Evolutionary conservation across 2,329 filamentous ascomycete species (phyloP), one percentile per base, ranked within the genome.

Genomic region (Diaporthe ilicicola): DNA sequence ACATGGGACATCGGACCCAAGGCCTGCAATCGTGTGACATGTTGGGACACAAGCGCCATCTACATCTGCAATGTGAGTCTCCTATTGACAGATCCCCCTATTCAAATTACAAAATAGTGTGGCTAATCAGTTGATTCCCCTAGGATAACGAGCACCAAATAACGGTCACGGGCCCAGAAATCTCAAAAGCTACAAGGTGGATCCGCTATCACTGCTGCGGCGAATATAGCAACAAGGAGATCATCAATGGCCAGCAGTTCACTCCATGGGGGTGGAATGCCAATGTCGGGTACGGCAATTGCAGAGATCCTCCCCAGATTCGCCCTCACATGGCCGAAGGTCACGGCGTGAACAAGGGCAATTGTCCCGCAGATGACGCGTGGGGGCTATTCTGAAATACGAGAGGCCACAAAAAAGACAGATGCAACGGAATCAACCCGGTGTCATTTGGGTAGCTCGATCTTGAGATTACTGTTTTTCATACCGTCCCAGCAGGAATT

Each of bases 21-120:
- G 12, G 39, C 59, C 8, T 71, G 70, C 50, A 56, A 65, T 15
- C 66, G 70, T 12, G 70, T 71, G 12, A 42, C 48, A 8, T 71
- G 70, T 22, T 69, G 44, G n/a, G 66, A 71, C 8, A 71, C 70
- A n/a, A 65, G 37, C 27, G 70, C 55, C n/a, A 42, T 71, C 2
- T 71, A 69, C 9, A 66, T 71, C 19, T 71, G 70, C 50, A 71
- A 71, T 32, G 70, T 71, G 56, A 29, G 70, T 71, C 22, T 19
- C 10, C n/a, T n/a, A n/a, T n/a, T n/a, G n/a, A n/a, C n/a, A n/a
- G n/a, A n/a, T n/a, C n/a, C n/a, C n/a, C n/a, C n/a, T n/a, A n/a
- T n/a, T n/a, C n/a, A n/a, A n/a, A n/a, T n/a, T n/a, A n/a, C n/a
- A n/a, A n/a, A n/a, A n/a, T n/a, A n/a, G n/a, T n/a, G n/a, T n/a